These are phyloP conservation scores for Xylaria acuta DNA, from an alignment of 495 filamentous ascomycete genomes.

Conservation along the genomic window DNA sequence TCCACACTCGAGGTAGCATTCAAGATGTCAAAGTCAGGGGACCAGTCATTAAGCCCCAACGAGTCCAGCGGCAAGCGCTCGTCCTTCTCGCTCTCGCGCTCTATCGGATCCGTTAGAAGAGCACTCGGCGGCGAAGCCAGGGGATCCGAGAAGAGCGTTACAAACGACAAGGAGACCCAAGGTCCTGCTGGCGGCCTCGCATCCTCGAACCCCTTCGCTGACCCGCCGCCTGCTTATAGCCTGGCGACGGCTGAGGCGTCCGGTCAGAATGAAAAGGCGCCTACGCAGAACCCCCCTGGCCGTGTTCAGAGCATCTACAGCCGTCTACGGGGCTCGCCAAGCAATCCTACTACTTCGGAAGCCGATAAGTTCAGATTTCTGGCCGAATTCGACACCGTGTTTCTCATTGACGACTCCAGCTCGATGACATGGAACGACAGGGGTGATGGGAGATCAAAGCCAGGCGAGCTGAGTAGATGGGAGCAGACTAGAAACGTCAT, in stretches of 20 bases:
- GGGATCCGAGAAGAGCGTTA: constrained; percentile 8
- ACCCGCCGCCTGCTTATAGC: constrained; percentile 22
- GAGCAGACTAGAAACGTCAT: constrained; percentile 75
- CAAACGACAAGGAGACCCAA: background rate
- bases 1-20: background rate
- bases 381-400: constrained; percentile 80
- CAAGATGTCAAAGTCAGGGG: constrained; percentile 21
- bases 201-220: constrained; percentile 16
- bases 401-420: constrained; percentile 91
- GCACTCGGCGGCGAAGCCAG: constrained; percentile 8
- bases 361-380: constrained; percentile 26
- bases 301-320: constrained; percentile 25
- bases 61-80: constrained; percentile 13
- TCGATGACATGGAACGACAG: constrained; percentile 70
- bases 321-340: constrained; percentile 3
- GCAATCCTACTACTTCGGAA: background rate
- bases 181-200: background rate
- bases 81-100: constrained; percentile 19
- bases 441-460: background rate
- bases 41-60: constrained; percentile 1
- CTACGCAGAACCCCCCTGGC: background rate
- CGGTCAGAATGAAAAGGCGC: background rate
- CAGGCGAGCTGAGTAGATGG: constrained; percentile 62
- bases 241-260: background rate
- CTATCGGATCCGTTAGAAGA: constrained; percentile 16